phyloP scores from a whole-genome alignment of 441 rosid species.

The Adansonia grandidieri region DNA sequence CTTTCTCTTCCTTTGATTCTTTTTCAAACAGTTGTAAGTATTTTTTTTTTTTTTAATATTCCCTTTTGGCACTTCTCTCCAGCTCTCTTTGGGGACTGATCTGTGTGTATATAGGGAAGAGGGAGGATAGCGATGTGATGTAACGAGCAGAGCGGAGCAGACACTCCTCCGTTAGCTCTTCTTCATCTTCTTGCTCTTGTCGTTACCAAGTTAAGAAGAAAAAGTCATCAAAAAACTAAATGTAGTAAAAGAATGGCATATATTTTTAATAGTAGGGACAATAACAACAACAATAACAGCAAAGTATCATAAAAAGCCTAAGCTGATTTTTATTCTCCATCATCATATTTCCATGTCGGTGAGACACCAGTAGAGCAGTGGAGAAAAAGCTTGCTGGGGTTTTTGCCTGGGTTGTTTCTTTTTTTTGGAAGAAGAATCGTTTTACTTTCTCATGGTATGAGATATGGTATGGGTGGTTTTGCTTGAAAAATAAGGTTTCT shows the following conservation, averaged over 20 bases:
- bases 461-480: conserved; percentile 26
- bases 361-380: conserved; percentile 9
- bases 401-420: background rate
- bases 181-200: background rate
- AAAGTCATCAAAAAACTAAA: conserved; percentile 6
- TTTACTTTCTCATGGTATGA: conserved; percentile 19
- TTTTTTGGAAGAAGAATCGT: background rate
- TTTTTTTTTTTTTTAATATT: conserved; percentile 1
- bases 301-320: background rate
- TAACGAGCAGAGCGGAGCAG: conserved; percentile 42
- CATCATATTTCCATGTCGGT: conserved; percentile 39
- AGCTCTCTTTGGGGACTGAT: conserved; percentile 28
- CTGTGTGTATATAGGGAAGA: conserved; percentile 23
- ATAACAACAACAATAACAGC: background rate
- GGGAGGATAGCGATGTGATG: conserved; percentile 66
- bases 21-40: conserved; percentile 21
- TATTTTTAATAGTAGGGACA: background rate
- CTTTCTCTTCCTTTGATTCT: conserved; percentile 27
- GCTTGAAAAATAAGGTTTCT: conserved; percentile 29
- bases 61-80: conserved; percentile 20
- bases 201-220: conserved; percentile 19
- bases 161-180: background rate
- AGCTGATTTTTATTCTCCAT: conserved; percentile 22
- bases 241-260: background rate
- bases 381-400: background rate